Percentiles rank a stretch among this genome's conserved stretches.
Conservation (phyloP, 495 filamentous ascomycete species). For the Tuber melanosporum region DNA sequence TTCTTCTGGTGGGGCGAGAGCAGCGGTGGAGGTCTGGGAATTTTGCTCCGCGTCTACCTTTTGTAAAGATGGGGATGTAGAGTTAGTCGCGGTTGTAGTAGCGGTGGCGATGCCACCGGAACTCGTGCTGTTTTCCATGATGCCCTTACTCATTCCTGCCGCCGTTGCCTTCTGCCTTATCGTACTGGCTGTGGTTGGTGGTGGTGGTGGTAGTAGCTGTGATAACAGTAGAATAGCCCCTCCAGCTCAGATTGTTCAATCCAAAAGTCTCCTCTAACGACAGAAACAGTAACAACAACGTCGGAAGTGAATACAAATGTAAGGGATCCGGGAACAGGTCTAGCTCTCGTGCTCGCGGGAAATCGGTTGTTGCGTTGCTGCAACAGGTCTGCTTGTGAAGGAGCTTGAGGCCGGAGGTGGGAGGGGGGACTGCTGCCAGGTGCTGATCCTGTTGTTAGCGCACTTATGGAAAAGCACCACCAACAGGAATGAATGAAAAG, state of each 20-base stretch:
- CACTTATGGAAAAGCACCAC: background rate
- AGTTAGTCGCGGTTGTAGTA: background rate
- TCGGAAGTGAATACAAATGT: background rate
- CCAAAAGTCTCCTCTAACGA: background rate
- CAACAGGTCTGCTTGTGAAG: background rate
- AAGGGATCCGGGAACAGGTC: background rate
- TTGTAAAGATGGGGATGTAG: background rate
- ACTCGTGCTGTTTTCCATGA: constrained; percentile 1
- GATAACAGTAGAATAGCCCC: background rate
- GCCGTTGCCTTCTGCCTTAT: background rate
- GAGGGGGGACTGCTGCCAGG: background rate
- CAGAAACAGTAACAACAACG: background rate
- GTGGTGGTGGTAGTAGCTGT: background rate
- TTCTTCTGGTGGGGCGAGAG: background rate
- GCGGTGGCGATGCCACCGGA: background rate
- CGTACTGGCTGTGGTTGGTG: background rate
- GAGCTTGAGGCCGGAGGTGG: background rate
- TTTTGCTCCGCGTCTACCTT: background rate
- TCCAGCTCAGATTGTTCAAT: background rate
- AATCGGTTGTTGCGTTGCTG: background rate
- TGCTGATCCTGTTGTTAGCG: background rate
- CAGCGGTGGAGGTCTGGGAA: background rate
- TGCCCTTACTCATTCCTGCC: background rate
- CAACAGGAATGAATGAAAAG: background rate
- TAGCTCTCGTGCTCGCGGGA: background rate